Base-by-base conservation (phyloP, 495 filamentous ascomycete genomes). In the Xylaria castorea region DNA sequence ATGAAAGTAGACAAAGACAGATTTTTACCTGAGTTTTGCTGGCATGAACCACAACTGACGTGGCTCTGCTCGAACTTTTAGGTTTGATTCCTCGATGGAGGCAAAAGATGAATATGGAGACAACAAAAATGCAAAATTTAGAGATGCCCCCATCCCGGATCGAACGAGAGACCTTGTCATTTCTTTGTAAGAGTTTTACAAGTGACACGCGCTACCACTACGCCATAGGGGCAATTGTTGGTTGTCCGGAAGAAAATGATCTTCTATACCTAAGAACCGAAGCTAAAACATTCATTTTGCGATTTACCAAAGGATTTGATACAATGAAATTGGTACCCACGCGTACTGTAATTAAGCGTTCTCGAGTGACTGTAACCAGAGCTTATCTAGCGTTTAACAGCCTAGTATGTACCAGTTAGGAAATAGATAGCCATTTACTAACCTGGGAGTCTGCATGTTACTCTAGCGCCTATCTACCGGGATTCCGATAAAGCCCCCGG, bases 101-200 rank as follows among this genome's bases (percentile, higher is more conserved):
- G n/a, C n/a, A n/a, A n/a, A n/a, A n/a, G n/a, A n/a, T n/a, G n/a
- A n/a, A n/a, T 40, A 40, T 40, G 38, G 38, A 40, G n/a, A n/a
- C n/a, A n/a, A 38, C 3, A 20, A 5, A 1, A 11, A 20, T 16
- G 11, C n/a, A 65, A 66, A n/a, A 66, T 4, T 5, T 5, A 22
- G 3, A 22, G 4, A 1, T 72, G 70, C 70, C 70, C 51, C 70
- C 70, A 72, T 72, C 70, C 70, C 70, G 70, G 63, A 72, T 72
- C 70, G 70, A 72, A 72, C 70, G 70, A 72, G 70, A 72, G 70
- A 72, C 70, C 70, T 72, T 67, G 63, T 72, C 70, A 67, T 72
- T 8, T 38, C 70, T n/a, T n/a, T 66, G 42, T 62, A 20, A 38
- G 3, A 14, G 11, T n/a, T 16, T 40, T n/a, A 9, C 70, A 72